phyloP scores from a whole-genome alignment of 2,329 filamentous ascomycete genomes.

The Aulographum hederae region DNA sequence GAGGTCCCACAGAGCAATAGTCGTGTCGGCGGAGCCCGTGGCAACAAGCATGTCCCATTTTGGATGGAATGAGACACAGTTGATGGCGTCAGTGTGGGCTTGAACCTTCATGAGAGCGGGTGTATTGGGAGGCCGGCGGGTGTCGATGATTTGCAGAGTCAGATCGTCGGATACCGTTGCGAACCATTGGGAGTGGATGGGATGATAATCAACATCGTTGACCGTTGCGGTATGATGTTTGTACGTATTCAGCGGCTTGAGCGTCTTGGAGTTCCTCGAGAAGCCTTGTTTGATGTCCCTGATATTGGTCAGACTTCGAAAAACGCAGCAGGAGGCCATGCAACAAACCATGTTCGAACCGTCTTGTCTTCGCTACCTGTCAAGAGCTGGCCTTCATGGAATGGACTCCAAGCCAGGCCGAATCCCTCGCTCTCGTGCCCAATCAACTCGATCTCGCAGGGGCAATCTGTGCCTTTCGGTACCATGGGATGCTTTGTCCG shows the following conservation, averaged over 20 bases:
- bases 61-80: constrained; percentile 88
- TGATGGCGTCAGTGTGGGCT: constrained; percentile 84
- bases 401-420: constrained; percentile 81
- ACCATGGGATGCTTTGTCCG: constrained; percentile 77
- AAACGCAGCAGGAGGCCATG: constrained; percentile 1
- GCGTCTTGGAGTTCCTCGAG: constrained; percentile 46
- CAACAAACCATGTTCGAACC: constrained; percentile 65
- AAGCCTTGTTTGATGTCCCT: constrained; percentile 65
- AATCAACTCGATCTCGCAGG: constrained; percentile 54
- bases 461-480: constrained; percentile 50
- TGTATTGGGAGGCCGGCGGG: constrained; percentile 46
- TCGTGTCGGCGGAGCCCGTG: constrained; percentile 89
- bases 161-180: constrained; percentile 91
- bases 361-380: constrained; percentile 87
- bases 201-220: constrained; percentile 94
- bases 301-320: constrained; percentile 4
- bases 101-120: constrained; percentile 47
- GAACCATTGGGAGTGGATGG: constrained; percentile 60
- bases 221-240: constrained; percentile 81
- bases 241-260: constrained; percentile 59
- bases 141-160: constrained; percentile 80
- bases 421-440: constrained; percentile 85
- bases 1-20: constrained; percentile 87
- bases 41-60: constrained; percentile 78
- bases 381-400: constrained; percentile 61